A percentile compares a stretch with the other conserved stretches of the same genome.
These are phyloP conservation scores for Nicotiana rustica DNA, from an alignment of 305 asterid genomes.

Conservation along the genomic window DNA sequence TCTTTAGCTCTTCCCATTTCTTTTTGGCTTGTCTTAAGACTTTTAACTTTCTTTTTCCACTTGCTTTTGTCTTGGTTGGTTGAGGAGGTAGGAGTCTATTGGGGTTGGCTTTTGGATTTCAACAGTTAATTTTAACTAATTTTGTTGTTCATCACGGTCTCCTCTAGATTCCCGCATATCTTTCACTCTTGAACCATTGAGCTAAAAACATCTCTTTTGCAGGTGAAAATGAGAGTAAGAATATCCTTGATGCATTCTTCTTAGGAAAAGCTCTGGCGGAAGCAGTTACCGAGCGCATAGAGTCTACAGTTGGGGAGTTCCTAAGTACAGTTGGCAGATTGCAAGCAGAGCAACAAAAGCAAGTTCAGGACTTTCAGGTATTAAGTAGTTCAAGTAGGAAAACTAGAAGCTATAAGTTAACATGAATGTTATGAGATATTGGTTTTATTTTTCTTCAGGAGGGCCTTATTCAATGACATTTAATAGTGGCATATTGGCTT, in stretches of 20 bases:
- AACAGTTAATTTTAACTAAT: neutral
- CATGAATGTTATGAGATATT: neutral
- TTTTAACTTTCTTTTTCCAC: neutral
- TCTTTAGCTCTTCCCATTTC: neutral
- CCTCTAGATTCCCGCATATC: conserved; percentile 12
- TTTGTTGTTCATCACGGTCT: neutral
- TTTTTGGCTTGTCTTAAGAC: conserved; percentile 1
- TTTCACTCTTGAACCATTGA: neutral
- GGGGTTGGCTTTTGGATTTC: neutral
- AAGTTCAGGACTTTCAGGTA: conserved; percentile 82
- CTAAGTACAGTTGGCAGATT: conserved; percentile 69
- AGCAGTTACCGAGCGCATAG: conserved; percentile 72
- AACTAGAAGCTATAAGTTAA: neutral
- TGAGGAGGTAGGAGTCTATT: neutral
- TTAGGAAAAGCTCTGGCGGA: conserved; percentile 92
- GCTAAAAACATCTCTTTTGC: conserved; percentile 36
- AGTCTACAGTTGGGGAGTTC: conserved; percentile 81
- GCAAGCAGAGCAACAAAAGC: conserved; percentile 91
- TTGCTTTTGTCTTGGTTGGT: conserved; percentile 21
- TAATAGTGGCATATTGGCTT: neutral
- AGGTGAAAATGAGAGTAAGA: conserved; percentile 78
- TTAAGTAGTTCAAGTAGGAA: neutral
- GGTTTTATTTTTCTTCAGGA: neutral
- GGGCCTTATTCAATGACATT: neutral
- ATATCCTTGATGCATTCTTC: conserved; percentile 81